phyloP scores from a whole-genome alignment of 2,329 filamentous ascomycete genomes.

The Elsinoe ampelina region DNA sequence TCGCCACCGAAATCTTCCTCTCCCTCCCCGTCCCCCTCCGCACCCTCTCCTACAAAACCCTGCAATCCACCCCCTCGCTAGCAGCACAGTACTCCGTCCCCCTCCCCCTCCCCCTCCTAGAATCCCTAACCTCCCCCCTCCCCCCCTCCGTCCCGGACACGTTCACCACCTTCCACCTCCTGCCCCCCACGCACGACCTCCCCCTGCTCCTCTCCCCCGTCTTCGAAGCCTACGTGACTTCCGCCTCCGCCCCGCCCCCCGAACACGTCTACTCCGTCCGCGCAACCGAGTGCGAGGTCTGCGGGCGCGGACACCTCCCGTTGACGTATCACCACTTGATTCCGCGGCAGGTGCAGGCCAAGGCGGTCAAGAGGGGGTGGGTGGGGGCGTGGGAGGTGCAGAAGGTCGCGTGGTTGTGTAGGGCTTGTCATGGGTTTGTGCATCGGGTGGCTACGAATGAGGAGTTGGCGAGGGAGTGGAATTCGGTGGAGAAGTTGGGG shows the following conservation, averaged over 20 bases:
- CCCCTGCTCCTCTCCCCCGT: conserved; percentile 53
- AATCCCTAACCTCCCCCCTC: conserved; percentile 44
- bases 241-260: conserved; percentile 53
- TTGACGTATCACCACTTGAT: conserved; percentile 81
- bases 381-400: conserved; percentile 64
- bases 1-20: conserved; percentile 60
- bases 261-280: conserved; percentile 44
- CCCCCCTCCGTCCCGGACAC: conserved; percentile 57
- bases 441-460: conserved; percentile 68
- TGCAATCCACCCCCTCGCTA: conserved; percentile 42
- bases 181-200: conserved; percentile 39
- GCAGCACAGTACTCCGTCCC: conserved; percentile 50
- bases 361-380: conserved; percentile 70
- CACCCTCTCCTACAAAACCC: conserved; percentile 50
- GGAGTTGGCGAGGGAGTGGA: conserved; percentile 63
- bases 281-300: conserved; percentile 60
- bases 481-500: conserved; percentile 62
- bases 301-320: conserved; percentile 62
- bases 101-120: conserved; percentile 27
- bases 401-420: conserved; percentile 77
- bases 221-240: conserved; percentile 52
- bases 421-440: conserved; percentile 75
- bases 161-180: conserved; percentile 56
- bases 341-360: conserved; percentile 65
- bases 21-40: conserved; percentile 54